These are phyloP conservation scores for Pilasporangium apinafurcum DNA, from an alignment of 352 stramenopile genomes.

Conservation along the genomic window DNA sequence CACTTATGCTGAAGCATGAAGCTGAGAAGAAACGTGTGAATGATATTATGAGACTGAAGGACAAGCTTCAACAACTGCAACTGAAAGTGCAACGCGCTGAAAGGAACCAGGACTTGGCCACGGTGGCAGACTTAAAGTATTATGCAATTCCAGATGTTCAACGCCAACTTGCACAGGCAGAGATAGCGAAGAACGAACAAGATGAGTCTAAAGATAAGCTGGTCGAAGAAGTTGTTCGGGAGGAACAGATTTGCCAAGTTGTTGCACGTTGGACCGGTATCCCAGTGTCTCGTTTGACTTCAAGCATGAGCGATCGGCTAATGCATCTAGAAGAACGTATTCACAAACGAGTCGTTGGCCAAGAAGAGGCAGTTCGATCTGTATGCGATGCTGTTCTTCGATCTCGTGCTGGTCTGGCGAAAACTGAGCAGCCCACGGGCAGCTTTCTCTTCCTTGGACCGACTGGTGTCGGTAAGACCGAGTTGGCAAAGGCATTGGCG, in stretches of 20 bases:
- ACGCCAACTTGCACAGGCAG: conserved; percentile 75
- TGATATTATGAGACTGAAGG: conserved; percentile 89
- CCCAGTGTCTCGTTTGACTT: conserved; percentile 77
- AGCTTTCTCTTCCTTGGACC: conserved; percentile 96
- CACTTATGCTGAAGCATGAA: conserved; percentile 88
- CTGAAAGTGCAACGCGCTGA: conserved; percentile 93
- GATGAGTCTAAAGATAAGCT: conserved; percentile 64
- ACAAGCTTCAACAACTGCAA: conserved; percentile 91
- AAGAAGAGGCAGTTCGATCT: conserved; percentile 89
- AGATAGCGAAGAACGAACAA: conserved; percentile 58
- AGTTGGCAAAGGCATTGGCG: conserved; percentile 93
- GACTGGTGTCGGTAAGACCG: conserved; percentile 95
- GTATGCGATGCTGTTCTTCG: conserved; percentile 91
- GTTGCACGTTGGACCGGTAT: conserved; percentile 90
- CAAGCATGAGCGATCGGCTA: conserved; percentile 71
- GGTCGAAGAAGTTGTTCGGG: conserved; percentile 81
- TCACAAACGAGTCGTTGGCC: conserved; percentile 90
- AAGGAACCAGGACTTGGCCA: conserved; percentile 92
- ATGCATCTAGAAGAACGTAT: conserved; percentile 82
- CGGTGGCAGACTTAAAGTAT: conserved; percentile 95
- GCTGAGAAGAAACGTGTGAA: conserved; percentile 90
- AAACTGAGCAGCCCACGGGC: conserved; percentile 85
- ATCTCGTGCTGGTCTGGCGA: conserved; percentile 88
- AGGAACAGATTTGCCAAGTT: conserved; percentile 88
- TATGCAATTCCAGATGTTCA: conserved; percentile 92